These are phyloP conservation scores for Eucalyptus cladocalyx DNA, from an alignment of 345 rosid genomes.

Conservation along the genomic window DNA sequence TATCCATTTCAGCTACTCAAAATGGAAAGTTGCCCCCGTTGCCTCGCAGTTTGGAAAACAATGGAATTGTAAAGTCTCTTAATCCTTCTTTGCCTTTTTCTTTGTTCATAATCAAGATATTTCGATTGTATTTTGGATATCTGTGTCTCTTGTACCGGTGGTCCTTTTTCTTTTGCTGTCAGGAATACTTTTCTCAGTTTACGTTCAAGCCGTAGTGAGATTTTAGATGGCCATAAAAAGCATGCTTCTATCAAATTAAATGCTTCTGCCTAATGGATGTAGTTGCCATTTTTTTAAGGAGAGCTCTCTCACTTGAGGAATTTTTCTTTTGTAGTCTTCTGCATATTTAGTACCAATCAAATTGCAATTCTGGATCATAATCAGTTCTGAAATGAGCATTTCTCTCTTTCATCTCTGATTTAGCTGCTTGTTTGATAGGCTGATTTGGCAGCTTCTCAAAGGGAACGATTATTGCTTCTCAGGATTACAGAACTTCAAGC, in stretches of 20 bases:
- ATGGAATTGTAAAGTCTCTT: slow-evolving; percentile 41
- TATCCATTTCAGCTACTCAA: slow-evolving; percentile 42
- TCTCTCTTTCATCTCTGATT: not conserved
- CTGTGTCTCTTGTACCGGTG: not conserved
- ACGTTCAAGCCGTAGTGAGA: not conserved
- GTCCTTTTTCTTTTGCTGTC: not conserved
- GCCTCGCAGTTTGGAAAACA: slow-evolving; percentile 56
- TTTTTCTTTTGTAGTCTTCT: not conserved
- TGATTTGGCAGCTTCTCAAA: slow-evolving; percentile 46
- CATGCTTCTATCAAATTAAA: not conserved
- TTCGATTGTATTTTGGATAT: not conserved
- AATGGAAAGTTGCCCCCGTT: slow-evolving; percentile 81
- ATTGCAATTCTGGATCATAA: not conserved
- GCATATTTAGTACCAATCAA: not conserved
- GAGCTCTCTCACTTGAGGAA: not conserved
- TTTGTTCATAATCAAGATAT: not conserved
- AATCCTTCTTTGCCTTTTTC: not conserved
- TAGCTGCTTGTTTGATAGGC: slow-evolving; percentile 28
- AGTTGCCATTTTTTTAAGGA: not conserved
- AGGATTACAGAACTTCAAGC: slow-evolving; percentile 69
- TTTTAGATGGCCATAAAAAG: not conserved
- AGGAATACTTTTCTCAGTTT: not conserved
- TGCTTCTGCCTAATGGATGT: not conserved
- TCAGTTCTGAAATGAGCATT: not conserved
- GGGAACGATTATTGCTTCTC: slow-evolving; percentile 53